Evolutionary conservation across 371 early-diverging fungal species (phyloP).

Genomic region (Dentiscutata heterogama): DNA sequence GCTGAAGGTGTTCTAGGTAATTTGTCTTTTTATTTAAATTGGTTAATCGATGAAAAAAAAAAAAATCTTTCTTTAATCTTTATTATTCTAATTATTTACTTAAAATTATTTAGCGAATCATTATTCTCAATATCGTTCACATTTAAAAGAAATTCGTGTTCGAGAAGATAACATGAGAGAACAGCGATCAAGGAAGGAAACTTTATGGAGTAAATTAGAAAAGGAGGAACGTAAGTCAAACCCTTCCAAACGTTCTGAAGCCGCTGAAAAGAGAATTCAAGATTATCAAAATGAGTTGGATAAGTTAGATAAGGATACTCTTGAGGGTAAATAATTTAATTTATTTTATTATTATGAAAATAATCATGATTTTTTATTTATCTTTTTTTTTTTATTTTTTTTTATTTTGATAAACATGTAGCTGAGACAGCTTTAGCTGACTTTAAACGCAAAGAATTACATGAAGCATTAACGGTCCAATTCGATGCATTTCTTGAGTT

Average conservation of each 20-base stretch:
- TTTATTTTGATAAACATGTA: neutral
- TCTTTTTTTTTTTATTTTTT: neutral
- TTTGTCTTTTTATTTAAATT: neutral
- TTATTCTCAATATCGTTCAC: constrained; percentile 28
- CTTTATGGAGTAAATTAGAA: constrained; percentile 42
- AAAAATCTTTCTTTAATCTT: neutral
- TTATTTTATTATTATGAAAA: neutral
- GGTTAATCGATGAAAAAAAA: neutral
- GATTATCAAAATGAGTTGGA: constrained; percentile 34
- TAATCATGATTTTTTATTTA: neutral
- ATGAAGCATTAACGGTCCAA: constrained; percentile 22
- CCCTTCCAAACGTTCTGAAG: constrained; percentile 30
- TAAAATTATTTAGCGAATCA: constrained; percentile 4
- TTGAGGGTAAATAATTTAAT: constrained; percentile 16
- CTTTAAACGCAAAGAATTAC: constrained; percentile 38
- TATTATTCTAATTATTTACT: neutral
- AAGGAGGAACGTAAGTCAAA: constrained; percentile 42
- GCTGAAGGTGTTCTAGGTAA: neutral
- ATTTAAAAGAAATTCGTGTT: constrained; percentile 34
- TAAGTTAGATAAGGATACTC: constrained; percentile 6
- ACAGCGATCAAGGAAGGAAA: constrained; percentile 27
- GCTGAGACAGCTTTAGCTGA: constrained; percentile 41
- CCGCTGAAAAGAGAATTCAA: constrained; percentile 12
- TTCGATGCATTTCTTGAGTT: constrained; percentile 25
- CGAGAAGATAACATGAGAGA: constrained; percentile 34